Evolutionary conservation across 345 rosid species (phyloP).

Genomic region (Excoecaria cochinchinensis): DNA sequence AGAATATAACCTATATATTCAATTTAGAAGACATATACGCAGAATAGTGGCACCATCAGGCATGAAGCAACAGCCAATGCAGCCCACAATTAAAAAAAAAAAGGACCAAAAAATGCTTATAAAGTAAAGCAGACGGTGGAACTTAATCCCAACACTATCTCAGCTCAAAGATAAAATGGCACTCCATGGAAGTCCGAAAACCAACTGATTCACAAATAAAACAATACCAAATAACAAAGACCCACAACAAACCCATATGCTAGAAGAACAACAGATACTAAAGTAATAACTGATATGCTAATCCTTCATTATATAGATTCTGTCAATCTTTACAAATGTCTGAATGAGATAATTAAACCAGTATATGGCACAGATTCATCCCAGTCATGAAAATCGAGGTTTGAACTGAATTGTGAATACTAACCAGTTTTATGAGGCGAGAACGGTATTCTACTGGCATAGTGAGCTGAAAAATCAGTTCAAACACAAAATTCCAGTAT

Average conservation of each 20-base stretch:
- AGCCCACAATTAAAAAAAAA: background rate
- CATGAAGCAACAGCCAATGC: background rate
- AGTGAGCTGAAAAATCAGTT: conserved; percentile 59
- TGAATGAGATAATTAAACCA: background rate
- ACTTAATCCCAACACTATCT: background rate
- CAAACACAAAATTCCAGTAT: background rate
- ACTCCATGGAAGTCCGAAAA: background rate
- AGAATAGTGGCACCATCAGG: background rate
- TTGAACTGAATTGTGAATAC: conserved; percentile 18
- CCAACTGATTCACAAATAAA: background rate
- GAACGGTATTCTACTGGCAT: conserved; percentile 77
- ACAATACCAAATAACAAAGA: background rate
- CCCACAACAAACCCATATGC: background rate
- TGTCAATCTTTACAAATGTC: background rate
- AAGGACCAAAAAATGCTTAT: background rate
- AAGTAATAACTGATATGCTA: background rate
- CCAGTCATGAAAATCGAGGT: background rate
- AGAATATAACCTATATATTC: background rate
- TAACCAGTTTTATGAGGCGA: conserved; percentile 85
- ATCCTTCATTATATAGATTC: background rate
- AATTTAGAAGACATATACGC: background rate
- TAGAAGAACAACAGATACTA: background rate
- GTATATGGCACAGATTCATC: background rate
- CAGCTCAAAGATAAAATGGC: background rate
- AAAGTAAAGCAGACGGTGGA: background rate